These are phyloP conservation scores for Pezicula neosporulosa DNA, from an alignment of 2,329 filamentous ascomycete genomes.

Conservation along the genomic window DNA sequence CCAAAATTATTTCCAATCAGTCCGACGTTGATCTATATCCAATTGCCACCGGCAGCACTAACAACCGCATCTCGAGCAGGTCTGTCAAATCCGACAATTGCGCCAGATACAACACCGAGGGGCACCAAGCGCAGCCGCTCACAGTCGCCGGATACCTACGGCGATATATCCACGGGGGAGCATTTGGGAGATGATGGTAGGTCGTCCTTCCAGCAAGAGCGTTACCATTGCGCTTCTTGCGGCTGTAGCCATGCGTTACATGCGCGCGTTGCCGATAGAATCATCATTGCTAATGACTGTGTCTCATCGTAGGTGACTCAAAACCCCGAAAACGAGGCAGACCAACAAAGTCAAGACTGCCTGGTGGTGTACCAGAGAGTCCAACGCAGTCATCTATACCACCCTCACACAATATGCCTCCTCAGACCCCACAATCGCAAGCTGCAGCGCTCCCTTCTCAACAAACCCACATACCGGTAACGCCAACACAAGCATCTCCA, in stretches of 20 bases:
- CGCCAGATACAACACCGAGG: conserved; percentile 56
- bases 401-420: conserved; percentile 41
- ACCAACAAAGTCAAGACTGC: conserved; percentile 31
- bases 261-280: conserved; percentile 14
- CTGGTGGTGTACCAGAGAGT: conserved; percentile 52
- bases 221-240: conserved; percentile 17
- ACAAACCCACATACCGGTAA: conserved; percentile 21
- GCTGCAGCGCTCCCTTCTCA: conserved; percentile 22
- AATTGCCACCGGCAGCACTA: conserved; percentile 13
- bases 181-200: conserved; percentile 71
- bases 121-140: conserved; percentile 79
- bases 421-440: conserved; percentile 51
- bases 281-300: conserved; percentile 15
- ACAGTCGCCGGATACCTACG: conserved; percentile 52
- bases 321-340: conserved; percentile 35
- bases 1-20: conserved; percentile 10
- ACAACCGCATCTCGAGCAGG: conserved; percentile 17
- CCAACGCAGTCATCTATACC: conserved; percentile 50
- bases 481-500: conserved; percentile 54
- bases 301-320: conserved; percentile 34
- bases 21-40: conserved; percentile 19
- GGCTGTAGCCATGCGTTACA: conserved; percentile 24
- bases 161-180: conserved; percentile 48
- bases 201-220: conserved; percentile 35
- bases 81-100: conserved; percentile 33